A percentile compares a stretch with the other conserved stretches of the same genome.
Conservation (phyloP, 306 rosid species). For the Herpetospermum pedunculosum region DNA sequence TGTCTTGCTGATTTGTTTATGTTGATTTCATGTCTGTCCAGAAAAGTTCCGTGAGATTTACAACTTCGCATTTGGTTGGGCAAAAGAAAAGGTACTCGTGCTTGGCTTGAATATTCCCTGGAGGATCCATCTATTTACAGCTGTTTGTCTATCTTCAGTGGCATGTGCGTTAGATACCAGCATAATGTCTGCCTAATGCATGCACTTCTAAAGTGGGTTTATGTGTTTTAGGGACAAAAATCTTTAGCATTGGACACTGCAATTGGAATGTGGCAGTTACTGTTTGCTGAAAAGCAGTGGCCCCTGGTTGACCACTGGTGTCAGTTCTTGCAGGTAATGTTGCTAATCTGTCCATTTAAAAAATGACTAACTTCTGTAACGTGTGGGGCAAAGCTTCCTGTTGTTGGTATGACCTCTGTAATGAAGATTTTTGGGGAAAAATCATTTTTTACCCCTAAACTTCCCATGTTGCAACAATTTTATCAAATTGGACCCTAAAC, state of each 20-base stretch:
- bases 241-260: constrained; percentile 98
- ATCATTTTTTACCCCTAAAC: no score
- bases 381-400: neutral
- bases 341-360: neutral
- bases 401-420: neutral
- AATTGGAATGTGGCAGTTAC: constrained; percentile 99
- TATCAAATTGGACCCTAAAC: no score
- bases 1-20: neutral
- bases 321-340: constrained; percentile 83
- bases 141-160: neutral
- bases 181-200: neutral
- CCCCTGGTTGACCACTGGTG: constrained; percentile 95
- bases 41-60: constrained; percentile 93
- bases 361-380: neutral
- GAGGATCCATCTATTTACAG: neutral
- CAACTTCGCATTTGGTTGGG: constrained; percentile 98
- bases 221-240: constrained; percentile 79
- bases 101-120: neutral
- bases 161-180: neutral
- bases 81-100: constrained; percentile 78
- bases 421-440: neutral
- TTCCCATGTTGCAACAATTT: no score
- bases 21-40: constrained; percentile 30
- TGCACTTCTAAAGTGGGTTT: constrained; percentile 1
- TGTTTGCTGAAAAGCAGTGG: constrained; percentile 98